These are phyloP conservation scores for Xanthoceras sorbifolium DNA, from an alignment of 345 rosid genomes.

Conservation along the genomic window DNA sequence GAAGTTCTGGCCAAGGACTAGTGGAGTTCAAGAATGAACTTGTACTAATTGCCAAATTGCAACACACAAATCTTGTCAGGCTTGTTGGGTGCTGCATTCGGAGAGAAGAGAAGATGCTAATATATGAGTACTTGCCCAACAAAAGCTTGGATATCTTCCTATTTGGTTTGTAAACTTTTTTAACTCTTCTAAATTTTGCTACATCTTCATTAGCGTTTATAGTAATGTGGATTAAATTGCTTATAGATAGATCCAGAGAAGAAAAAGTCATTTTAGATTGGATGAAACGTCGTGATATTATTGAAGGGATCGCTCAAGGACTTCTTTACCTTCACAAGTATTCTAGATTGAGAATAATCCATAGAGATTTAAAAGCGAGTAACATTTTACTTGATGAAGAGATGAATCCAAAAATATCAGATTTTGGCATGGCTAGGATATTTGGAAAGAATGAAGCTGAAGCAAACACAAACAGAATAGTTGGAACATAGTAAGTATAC, in stretches of 20 bases:
- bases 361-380: no score
- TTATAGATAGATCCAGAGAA: no score
- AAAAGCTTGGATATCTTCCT: background rate
- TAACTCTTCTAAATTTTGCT: no score
- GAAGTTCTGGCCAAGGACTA: slow-evolving; percentile 7
- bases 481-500: slow-evolving; percentile 11
- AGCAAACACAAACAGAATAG: slow-evolving; percentile 3
- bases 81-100: background rate
- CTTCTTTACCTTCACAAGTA: no score
- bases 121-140: background rate
- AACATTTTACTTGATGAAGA: no score
- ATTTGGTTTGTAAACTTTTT: no score
- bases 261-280: no score
- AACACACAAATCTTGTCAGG: slow-evolving; percentile 15
- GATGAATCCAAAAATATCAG: background rate
- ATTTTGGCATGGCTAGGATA: slow-evolving; percentile 1
- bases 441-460: background rate
- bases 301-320: no score
- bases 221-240: no score
- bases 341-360: no score
- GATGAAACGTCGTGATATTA: no score
- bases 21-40: slow-evolving; percentile 13
- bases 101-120: background rate
- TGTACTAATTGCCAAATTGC: slow-evolving; percentile 1
- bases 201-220: no score